A percentile compares a stretch with the other conserved stretches of the same genome.
phyloP scores from a whole-genome alignment of 805 yeast genomes.

The Suhomyces xylopsoci region DNA sequence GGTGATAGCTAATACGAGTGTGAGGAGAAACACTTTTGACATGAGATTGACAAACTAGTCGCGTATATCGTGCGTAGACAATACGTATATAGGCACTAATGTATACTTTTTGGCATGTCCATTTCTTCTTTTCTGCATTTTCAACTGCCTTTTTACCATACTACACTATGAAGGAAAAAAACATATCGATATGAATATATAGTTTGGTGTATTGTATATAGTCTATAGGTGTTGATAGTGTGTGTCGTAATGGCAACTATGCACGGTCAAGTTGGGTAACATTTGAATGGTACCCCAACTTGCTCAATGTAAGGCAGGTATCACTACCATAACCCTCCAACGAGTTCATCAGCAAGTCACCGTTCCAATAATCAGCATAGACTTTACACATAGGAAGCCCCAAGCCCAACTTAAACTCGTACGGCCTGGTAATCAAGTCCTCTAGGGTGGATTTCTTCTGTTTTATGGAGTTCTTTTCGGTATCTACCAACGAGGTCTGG shows the following conservation, averaged over 20 bases:
- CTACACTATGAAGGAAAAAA: background rate
- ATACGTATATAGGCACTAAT: no score
- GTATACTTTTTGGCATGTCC: no score
- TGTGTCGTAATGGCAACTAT: conserved; percentile 16
- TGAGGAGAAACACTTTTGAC: no score
- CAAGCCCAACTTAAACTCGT: conserved; percentile 73
- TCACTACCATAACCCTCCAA: conserved; percentile 92
- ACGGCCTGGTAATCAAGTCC: conserved; percentile 67
- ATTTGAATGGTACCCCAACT: conserved; percentile 66
- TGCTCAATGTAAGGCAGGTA: conserved; percentile 73
- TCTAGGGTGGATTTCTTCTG: conserved; percentile 54
- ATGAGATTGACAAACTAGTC: no score
- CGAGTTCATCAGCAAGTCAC: conserved; percentile 76
- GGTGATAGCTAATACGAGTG: no score
- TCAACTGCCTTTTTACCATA: no score
- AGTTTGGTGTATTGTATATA: no score
- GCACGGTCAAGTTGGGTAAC: conserved; percentile 73
- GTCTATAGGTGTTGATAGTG: no score
- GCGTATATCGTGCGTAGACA: no score
- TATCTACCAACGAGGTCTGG: conserved; percentile 42
- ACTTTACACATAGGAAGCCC: conserved; percentile 92
- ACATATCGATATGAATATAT: no score
- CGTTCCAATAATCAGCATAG: conserved; percentile 96
- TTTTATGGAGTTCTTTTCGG: conserved; percentile 21
- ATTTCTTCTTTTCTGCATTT: no score